phyloP scores from a whole-genome alignment of 345 rosid species.

The Pistacia atlantica region DNA sequence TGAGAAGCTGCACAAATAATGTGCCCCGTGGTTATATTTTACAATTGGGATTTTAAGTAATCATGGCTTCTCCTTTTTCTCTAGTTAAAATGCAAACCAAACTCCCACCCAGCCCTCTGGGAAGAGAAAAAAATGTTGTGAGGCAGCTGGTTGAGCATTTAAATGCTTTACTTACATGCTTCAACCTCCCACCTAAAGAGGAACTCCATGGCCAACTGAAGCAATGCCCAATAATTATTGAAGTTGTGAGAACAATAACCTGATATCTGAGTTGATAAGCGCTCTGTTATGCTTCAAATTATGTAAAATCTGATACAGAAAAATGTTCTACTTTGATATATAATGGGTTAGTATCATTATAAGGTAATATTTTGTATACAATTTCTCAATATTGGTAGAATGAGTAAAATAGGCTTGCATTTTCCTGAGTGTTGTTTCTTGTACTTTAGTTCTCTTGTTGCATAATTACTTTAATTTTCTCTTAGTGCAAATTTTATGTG shows the following conservation, averaged over 20 bases:
- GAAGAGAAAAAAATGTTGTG: not conserved
- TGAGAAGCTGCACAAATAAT: not conserved
- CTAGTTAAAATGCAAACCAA: constrained; percentile 6
- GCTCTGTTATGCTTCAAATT: not conserved
- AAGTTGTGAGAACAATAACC: constrained; percentile 5
- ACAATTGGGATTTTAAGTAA: constrained; percentile 1
- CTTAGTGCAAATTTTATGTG: not conserved
- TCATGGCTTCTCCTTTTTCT: not conserved
- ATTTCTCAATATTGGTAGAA: not conserved
- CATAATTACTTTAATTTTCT: constrained; percentile 4
- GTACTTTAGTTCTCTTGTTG: constrained; percentile 1
- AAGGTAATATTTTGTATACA: not conserved
- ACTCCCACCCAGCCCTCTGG: not conserved
- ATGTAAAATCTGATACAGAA: not conserved
- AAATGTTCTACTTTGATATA: not conserved
- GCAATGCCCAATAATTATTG: not conserved
- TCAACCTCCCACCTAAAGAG: not conserved
- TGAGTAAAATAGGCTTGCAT: not conserved
- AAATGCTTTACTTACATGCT: not conserved
- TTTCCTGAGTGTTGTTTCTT: not conserved
- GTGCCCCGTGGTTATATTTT: not conserved
- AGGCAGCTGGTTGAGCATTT: not conserved
- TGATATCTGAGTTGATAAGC: not conserved
- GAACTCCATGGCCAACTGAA: not conserved
- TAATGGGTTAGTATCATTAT: not conserved